Evolutionary conservation across 2,329 filamentous ascomycete species (phyloP).

Genomic region (Pestalotiopsis sp.): DNA sequence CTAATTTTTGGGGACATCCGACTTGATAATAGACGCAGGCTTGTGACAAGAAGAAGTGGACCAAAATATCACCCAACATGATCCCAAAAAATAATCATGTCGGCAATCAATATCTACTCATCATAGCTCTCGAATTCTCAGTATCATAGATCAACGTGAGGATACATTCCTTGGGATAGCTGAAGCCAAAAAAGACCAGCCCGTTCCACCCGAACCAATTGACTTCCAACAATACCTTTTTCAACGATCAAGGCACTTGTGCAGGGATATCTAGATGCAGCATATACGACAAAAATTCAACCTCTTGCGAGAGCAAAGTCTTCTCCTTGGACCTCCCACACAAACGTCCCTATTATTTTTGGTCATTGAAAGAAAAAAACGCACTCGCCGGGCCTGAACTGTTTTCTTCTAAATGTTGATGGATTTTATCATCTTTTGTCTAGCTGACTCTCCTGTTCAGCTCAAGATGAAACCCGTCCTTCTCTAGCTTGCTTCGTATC

Average conservation of each 20-base stretch:
- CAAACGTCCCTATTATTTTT: background rate
- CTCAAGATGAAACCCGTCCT: slow-evolving; percentile 42
- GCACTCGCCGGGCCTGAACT: background rate
- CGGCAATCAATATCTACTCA: too few relatives aligned
- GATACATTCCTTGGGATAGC: too few relatives aligned
- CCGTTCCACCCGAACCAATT: too few relatives aligned
- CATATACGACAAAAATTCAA: slow-evolving; percentile 6
- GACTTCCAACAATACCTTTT: background rate
- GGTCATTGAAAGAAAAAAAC: background rate
- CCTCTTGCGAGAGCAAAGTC: slow-evolving; percentile 6
- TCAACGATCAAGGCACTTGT: background rate
- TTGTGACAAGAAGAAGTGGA: too few relatives aligned
- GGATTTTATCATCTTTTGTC: background rate
- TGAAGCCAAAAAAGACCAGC: too few relatives aligned
- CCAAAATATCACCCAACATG: too few relatives aligned
- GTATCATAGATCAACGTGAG: too few relatives aligned
- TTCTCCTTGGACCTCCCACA: background rate
- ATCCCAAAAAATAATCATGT: too few relatives aligned
- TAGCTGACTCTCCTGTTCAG: slow-evolving; percentile 55
- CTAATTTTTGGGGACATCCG: too few relatives aligned
- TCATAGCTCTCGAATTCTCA: too few relatives aligned
- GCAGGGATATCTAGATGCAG: slow-evolving; percentile 10
- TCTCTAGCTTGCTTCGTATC: slow-evolving; percentile 47
- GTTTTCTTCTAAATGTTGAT: too few relatives aligned
- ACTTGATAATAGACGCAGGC: too few relatives aligned